Percentiles rank a stretch among this genome's conserved stretches.
These are phyloP conservation scores for Hypoxylon fuscum DNA, from an alignment of 495 filamentous ascomycete species.

Conservation along the genomic window DNA sequence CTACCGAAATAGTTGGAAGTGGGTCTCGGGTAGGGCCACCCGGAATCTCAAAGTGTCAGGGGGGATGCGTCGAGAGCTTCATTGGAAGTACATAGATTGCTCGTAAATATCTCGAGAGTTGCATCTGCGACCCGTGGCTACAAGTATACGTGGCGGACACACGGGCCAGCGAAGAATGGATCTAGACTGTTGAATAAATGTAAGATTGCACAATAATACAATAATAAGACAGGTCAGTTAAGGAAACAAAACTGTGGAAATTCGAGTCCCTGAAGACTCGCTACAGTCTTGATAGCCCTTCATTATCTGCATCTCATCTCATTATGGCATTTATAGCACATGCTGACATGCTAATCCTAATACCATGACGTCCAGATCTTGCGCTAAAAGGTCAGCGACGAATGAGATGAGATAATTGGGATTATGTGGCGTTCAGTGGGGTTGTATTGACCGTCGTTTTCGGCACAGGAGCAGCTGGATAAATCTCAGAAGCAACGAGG, in stretches of 20 bases:
- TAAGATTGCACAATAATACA: slow-evolving; percentile 12
- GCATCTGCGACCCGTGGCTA: slow-evolving; percentile 21
- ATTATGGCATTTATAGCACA: neutral
- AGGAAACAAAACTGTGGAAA: slow-evolving; percentile 5
- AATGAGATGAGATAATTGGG: slow-evolving; percentile 30
- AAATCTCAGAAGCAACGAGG: too few species aligned
- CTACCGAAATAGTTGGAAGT: slow-evolving; percentile 25
- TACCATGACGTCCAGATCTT: slow-evolving; percentile 19
- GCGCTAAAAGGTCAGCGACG: slow-evolving; percentile 14
- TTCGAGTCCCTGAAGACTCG: too few species aligned
- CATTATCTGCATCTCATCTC: neutral
- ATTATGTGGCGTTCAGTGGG: slow-evolving; percentile 23
- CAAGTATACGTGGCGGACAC: slow-evolving; percentile 33
- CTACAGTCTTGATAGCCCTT: neutral
- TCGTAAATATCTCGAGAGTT: slow-evolving; percentile 15
- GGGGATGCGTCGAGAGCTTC: slow-evolving; percentile 24
- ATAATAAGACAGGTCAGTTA: too few species aligned
- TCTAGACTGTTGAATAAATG: slow-evolving; percentile 17
- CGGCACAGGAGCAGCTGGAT: slow-evolving; percentile 2
- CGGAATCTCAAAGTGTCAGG: slow-evolving; percentile 16
- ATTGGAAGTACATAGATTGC: slow-evolving; percentile 17
- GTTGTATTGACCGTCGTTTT: slow-evolving; percentile 14
- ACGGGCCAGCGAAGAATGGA: slow-evolving; percentile 21
- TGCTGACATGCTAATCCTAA: too few species aligned
- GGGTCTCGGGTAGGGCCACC: slow-evolving; percentile 18